Conservation (phyloP, 2,329 filamentous ascomycete species). For the Pseudogymnoascus sp. region DNA sequence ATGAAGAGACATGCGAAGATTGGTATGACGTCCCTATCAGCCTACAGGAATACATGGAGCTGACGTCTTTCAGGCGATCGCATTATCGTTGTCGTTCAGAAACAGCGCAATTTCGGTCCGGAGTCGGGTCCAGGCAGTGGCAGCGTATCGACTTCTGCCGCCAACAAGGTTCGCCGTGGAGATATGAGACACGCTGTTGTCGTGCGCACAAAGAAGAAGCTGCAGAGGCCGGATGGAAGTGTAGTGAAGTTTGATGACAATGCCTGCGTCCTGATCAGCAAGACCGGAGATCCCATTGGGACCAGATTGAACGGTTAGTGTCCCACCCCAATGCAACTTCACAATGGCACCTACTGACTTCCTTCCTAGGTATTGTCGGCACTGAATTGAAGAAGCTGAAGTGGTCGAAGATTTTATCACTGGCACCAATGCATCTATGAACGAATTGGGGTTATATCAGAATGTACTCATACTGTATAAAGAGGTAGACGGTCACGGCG, state of each 20-base stretch:
- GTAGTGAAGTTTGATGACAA: conserved; percentile 95
- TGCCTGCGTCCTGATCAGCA: conserved; percentile 94
- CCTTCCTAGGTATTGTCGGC: conserved; percentile 67
- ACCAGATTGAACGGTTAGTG: conserved; percentile 72
- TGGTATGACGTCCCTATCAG: conserved; percentile 48
- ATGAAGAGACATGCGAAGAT: conserved; percentile 85
- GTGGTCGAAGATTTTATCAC: conserved; percentile 96
- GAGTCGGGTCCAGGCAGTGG: conserved; percentile 61
- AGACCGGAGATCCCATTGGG: conserved; percentile 90
- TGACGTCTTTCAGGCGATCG: conserved; percentile 65
- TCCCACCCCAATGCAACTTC: neutral
- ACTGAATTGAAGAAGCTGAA: conserved; percentile 83
- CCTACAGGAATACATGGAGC: conserved; percentile 3
- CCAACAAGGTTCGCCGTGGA: conserved; percentile 91
- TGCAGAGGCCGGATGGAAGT: conserved; percentile 80
- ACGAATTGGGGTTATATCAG: conserved; percentile 16
- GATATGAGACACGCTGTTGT: conserved; percentile 95
- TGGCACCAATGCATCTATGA: conserved; percentile 78
- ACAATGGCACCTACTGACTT: conserved; percentile 13
- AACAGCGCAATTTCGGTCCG: conserved; percentile 72
- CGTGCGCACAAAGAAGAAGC: conserved; percentile 83
- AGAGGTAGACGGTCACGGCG: conserved; percentile 3
- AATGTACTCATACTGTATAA: conserved; percentile 9
- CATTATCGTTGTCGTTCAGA: conserved; percentile 95
- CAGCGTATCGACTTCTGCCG: conserved; percentile 63